Base-by-base conservation (phyloP, 75 land plant genomes). In the Picea glauca region DNA sequence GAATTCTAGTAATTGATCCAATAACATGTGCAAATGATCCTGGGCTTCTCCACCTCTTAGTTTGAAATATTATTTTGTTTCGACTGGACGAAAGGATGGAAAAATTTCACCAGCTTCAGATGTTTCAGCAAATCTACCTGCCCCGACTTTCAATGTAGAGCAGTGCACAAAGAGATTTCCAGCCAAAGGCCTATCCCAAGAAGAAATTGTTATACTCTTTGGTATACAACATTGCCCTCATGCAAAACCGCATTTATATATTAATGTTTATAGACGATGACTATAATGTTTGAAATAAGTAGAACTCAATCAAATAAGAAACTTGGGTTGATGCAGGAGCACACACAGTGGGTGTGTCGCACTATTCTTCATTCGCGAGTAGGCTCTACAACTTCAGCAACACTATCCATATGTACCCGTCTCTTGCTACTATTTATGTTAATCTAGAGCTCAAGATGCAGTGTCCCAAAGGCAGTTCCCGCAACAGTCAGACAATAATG, bases 191-290 rank as follows among this genome's bases (percentile, higher is more conserved):
- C 83, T 93, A n/a, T 75, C 88, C 0, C 93, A 85, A 65, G 90
- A 86, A 17, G 92, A 93, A 54, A 89, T 93, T 92, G 87, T 93
- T 62, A 87, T 88, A 5, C 92, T 93, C 58, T 86, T 92, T 60
- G 93, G 93, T 89, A 78, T 26, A 26, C 26, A 26, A 26, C 26
- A 26, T 26, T 26, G 26, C 26, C 26, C 26, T 26, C 26, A 26
- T 26, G 26, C 26, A 26, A 26, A 26, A 26, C 26, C 26, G 0
- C 26, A 26, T 26, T 26, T 26, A 26, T 26, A 26, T 26, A 26
- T 26, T 26, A 26, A 26, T 26, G 26, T 26, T 26, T 26, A 26
- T 0, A 26, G 26, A 26, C 0, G 26, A 26, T 26, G 26, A 26
- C 26, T 26, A 26, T 26, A 26, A 26, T 26, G 26, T 26, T 26